Percentiles rank a stretch among this genome's conserved stretches.
Conservation (phyloP, 441 rosid species). For the Metrosideros polymorpha region DNA sequence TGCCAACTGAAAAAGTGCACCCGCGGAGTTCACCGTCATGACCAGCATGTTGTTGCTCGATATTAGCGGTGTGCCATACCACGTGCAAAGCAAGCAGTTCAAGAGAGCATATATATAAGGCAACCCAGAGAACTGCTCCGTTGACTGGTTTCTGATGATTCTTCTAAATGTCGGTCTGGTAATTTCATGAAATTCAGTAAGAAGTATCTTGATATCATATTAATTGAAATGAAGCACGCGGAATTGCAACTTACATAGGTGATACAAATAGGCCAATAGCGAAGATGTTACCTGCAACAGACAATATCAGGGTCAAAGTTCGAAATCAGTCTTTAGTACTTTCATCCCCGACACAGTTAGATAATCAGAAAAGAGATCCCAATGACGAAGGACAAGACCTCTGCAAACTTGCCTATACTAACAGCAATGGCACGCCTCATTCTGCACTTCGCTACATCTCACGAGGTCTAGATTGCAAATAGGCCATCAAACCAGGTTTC, state of each 20-base stretch:
- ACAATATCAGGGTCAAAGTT: background rate
- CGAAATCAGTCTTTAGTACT: background rate
- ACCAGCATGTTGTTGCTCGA: slow-evolving; percentile 38
- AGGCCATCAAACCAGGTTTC: background rate
- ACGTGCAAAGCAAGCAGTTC: slow-evolving; percentile 60
- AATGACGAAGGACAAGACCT: background rate
- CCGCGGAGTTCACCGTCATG: slow-evolving; percentile 54
- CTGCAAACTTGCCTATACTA: background rate
- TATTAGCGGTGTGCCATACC: slow-evolving; percentile 61
- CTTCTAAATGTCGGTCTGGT: slow-evolving; percentile 69
- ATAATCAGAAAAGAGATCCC: background rate
- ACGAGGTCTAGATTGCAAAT: background rate
- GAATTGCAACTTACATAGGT: slow-evolving; percentile 45
- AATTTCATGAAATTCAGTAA: slow-evolving; percentile 1
- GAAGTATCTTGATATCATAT: background rate
- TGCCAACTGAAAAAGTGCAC: slow-evolving; percentile 52
- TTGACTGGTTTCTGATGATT: slow-evolving; percentile 55
- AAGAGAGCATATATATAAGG: slow-evolving; percentile 59
- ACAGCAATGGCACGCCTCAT: background rate
- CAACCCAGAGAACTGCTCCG: slow-evolving; percentile 63
- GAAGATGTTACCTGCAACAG: slow-evolving; percentile 57
- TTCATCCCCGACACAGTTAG: background rate
- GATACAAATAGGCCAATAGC: slow-evolving; percentile 65
- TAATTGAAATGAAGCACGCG: background rate
- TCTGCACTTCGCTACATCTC: background rate